Conservation (phyloP, 2,329 filamentous ascomycete species). For the Penicillium fuscoglaucum region DNA sequence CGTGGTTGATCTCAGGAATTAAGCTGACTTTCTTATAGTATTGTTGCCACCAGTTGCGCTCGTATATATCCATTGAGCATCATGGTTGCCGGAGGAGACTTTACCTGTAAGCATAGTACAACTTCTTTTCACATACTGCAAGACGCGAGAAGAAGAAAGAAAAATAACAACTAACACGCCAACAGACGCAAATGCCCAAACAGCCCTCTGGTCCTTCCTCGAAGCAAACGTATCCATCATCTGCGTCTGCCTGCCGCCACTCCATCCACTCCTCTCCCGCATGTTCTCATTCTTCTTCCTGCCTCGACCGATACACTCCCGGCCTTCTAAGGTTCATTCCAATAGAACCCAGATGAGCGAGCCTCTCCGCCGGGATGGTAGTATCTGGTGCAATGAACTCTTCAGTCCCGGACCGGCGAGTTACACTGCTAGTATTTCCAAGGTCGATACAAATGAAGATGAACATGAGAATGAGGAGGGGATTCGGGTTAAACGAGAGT, state of each 20-base stretch:
- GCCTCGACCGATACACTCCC: constrained; percentile 15
- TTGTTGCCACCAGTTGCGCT: constrained; percentile 30
- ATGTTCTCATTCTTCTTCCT: constrained; percentile 28
- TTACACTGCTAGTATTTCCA: constrained; percentile 31
- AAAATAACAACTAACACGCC: background rate
- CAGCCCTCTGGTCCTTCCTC: constrained; percentile 34
- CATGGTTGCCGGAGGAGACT: constrained; percentile 19
- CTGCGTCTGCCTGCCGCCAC: constrained; percentile 32
- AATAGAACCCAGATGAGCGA: constrained; percentile 10
- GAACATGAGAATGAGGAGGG: constrained; percentile 16
- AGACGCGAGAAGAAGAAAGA: background rate
- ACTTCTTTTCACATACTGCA: background rate
- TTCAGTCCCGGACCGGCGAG: constrained; percentile 18
- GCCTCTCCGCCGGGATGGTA: constrained; percentile 9
- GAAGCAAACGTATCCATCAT: constrained; percentile 36
- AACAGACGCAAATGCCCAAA: constrained; percentile 25
- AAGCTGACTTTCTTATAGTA: constrained; percentile 17
- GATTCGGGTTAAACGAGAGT: constrained; percentile 32
- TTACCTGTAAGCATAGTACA: constrained; percentile 20
- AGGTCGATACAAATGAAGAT: constrained; percentile 19
- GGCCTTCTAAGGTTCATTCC: constrained; percentile 14
- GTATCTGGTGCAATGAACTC: constrained; percentile 20
- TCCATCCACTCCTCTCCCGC: constrained; percentile 30
- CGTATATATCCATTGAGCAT: constrained; percentile 24
- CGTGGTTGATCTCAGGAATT: background rate